Evolutionary conservation across 2,329 filamentous ascomycete genomes (phyloP).

Genomic region (Lasiodiplodia theobromae): DNA sequence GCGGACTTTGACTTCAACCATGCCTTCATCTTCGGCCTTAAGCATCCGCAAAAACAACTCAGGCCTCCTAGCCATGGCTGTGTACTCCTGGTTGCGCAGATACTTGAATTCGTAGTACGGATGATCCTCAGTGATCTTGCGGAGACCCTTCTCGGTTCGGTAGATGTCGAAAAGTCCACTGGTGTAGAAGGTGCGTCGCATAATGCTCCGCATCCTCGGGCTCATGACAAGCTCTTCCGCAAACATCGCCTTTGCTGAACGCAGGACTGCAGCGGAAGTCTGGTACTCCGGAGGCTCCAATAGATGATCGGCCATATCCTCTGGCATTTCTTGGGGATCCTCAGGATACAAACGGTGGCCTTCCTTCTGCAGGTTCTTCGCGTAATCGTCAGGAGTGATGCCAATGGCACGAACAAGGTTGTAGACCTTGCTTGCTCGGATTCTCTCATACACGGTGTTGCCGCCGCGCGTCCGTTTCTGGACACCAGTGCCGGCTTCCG

Average conservation of each 20-base stretch:
- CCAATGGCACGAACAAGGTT: conserved; percentile 87
- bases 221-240: conserved; percentile 88
- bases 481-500: conserved; percentile 65
- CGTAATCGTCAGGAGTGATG: conserved; percentile 86
- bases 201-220: conserved; percentile 86
- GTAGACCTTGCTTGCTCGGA: conserved; percentile 81
- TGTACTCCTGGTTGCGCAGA: conserved; percentile 84
- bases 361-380: conserved; percentile 81
- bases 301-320: conserved; percentile 85
- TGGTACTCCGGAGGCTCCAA: conserved; percentile 74
- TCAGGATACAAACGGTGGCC: conserved; percentile 84
- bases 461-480: conserved; percentile 85
- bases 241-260: conserved; percentile 84
- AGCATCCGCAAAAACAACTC: conserved; percentile 97
- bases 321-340: conserved; percentile 78
- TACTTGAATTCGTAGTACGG: conserved; percentile 99
- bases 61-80: conserved; percentile 80
- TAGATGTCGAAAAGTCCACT: conserved; percentile 85
- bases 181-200: conserved; percentile 83
- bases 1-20: conserved; percentile 83
- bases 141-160: conserved; percentile 91
- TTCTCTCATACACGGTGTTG: conserved; percentile 80
- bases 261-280: conserved; percentile 77
- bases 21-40: conserved; percentile 91
- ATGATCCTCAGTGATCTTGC: conserved; percentile 92